Evolutionary conservation across 345 rosid species (phyloP).

Genomic region (Eucalyptus pauciflora): DNA sequence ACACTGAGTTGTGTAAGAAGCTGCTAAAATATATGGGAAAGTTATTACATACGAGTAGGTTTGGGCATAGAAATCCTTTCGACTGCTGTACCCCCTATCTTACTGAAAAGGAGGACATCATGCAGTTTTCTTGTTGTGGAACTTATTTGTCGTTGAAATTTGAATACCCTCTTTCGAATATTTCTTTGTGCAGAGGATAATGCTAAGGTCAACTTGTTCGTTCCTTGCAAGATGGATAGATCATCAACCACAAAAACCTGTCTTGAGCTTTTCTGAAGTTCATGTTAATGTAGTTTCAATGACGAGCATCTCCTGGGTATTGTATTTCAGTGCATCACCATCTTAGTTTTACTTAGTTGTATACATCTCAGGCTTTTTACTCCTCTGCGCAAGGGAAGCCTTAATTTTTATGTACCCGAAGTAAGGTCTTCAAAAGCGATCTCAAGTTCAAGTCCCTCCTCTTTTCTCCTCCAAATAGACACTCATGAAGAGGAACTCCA

Average conservation of each 20-base stretch:
- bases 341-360: not conserved
- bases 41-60: not conserved
- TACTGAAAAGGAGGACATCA: not conserved
- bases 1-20: constrained; percentile 18
- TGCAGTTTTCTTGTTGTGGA: not conserved
- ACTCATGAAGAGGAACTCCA: not conserved
- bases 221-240: not conserved
- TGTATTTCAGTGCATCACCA: not conserved
- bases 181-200: not conserved
- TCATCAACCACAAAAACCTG: not conserved
- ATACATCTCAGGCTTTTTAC: not conserved
- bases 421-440: not conserved
- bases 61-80: not conserved
- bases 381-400: not conserved
- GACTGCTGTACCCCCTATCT: not conserved
- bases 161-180: not conserved
- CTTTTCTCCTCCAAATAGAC: not conserved
- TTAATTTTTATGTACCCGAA: not conserved
- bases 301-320: not conserved
- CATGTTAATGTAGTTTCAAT: not conserved
- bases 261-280: not conserved
- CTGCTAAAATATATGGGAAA: not conserved
- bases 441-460: not conserved
- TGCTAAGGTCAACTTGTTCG: not conserved
- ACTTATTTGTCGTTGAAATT: not conserved